A percentile compares a stretch with the other conserved stretches of the same genome.
Evolutionary conservation across 1,284 basidiomycete species (phyloP).

Genomic region (Ceratobasidium sp.): DNA sequence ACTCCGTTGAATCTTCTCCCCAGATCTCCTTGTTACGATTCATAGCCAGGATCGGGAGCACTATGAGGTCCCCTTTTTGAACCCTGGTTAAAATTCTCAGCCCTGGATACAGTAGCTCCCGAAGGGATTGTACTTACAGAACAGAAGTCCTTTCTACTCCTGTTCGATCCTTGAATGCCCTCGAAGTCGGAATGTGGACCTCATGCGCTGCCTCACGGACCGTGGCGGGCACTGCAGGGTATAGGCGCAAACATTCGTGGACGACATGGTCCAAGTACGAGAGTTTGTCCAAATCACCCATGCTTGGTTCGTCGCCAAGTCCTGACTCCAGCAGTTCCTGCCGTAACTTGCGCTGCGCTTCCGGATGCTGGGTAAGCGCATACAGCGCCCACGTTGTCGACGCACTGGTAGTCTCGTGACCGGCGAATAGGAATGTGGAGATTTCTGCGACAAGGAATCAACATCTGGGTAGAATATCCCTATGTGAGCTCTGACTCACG

Average conservation of each 20-base stretch:
- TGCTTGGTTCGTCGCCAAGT: conserved; percentile 58
- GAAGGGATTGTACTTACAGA: conserved; percentile 49
- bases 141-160: conserved; percentile 57
- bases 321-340: conserved; percentile 64
- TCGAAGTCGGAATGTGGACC: conserved; percentile 55
- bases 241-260: conserved; percentile 53
- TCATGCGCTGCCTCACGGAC: conserved; percentile 51
- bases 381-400: no score
- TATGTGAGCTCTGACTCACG: conserved; percentile 62
- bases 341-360: conserved; percentile 73
- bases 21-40: conserved; percentile 63
- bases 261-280: conserved; percentile 57
- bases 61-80: conserved; percentile 60
- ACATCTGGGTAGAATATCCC: neutral
- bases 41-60: conserved; percentile 63
- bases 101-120: no score
- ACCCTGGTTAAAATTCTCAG: conserved; percentile 53
- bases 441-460: conserved; percentile 40
- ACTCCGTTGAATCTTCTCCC: conserved; percentile 62
- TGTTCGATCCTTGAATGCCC: conserved; percentile 58
- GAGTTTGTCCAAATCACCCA: conserved; percentile 55
- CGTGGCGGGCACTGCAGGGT: conserved; percentile 49
- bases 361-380: conserved; percentile 65
- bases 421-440: conserved; percentile 53
- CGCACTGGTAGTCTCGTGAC: conserved; percentile 80